Conservation (phyloP, 2,329 filamentous ascomycete species). For the Penicillium sp. region DNA sequence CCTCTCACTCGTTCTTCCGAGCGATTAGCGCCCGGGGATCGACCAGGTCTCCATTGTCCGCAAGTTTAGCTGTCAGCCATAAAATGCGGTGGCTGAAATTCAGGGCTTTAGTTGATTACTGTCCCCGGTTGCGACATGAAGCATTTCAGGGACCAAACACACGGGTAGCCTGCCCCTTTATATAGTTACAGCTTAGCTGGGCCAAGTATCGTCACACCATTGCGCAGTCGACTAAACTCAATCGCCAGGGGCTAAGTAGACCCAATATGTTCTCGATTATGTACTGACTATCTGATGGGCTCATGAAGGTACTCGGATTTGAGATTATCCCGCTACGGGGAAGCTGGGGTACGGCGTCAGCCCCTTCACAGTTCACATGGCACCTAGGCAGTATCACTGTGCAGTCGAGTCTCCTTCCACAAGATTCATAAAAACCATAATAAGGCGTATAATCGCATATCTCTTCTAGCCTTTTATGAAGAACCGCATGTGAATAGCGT, state of each 20-base stretch:
- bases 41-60: not conserved
- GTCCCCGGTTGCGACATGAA: not conserved
- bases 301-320: too few relatives aligned
- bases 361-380: too few relatives aligned
- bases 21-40: slow-evolving; percentile 16
- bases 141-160: not conserved
- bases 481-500: not conserved
- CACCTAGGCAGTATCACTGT: too few relatives aligned
- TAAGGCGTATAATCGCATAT: not conserved
- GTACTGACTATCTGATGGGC: too few relatives aligned
- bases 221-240: not conserved
- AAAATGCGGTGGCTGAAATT: not conserved
- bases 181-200: not conserved
- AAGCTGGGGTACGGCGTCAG: too few relatives aligned
- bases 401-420: too few relatives aligned
- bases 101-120: not conserved
- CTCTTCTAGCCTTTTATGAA: not conserved
- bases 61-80: not conserved
- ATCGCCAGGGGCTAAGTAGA: too few relatives aligned
- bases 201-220: not conserved
- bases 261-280: too few relatives aligned
- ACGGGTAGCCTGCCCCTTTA: not conserved
- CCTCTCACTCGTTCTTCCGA: slow-evolving; percentile 12
- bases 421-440: too few relatives aligned
- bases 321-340: too few relatives aligned